Percentiles rank a stretch among this genome's conserved stretches.
These are phyloP conservation scores for Closterium sp. DNA, from an alignment of 139 green algal species.

Conservation along the genomic window DNA sequence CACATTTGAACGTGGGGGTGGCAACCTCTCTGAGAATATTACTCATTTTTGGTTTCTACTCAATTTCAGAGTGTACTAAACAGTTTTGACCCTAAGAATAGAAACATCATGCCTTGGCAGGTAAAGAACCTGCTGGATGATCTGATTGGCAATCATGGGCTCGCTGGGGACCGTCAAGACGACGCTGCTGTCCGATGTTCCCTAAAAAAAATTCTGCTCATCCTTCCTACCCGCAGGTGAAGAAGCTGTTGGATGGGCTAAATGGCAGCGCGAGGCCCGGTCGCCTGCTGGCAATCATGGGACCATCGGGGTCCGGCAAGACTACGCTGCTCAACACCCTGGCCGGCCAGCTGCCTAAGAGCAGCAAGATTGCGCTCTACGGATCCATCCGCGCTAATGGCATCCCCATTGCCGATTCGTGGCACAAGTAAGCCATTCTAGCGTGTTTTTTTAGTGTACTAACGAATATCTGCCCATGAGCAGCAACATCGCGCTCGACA, in stretches of 20 bases:
- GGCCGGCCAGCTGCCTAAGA: slow-evolving; percentile 18
- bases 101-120: neutral
- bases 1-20: too few relatives aligned
- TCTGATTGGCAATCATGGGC: slow-evolving; percentile 38
- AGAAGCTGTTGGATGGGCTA: slow-evolving; percentile 50
- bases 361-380: neutral
- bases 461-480: too few relatives aligned
- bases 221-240: slow-evolving; percentile 13
- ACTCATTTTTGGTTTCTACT: too few relatives aligned
- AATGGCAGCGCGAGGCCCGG: slow-evolving; percentile 41
- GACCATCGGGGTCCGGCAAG: slow-evolving; percentile 51
- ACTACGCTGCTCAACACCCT: slow-evolving; percentile 38
- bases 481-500: too few relatives aligned
- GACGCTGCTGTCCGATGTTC: slow-evolving; percentile 10
- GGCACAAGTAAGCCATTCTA: too few relatives aligned
- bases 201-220: neutral
- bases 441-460: too few relatives aligned
- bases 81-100: too few relatives aligned
- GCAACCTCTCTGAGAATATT: too few relatives aligned
- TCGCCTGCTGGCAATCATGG: slow-evolving; percentile 53
- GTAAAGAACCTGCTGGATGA: neutral
- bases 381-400: slow-evolving; percentile 34
- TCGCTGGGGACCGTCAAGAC: slow-evolving; percentile 45
- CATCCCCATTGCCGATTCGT: neutral
- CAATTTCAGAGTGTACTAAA: too few relatives aligned